Base-by-base conservation (phyloP, 2,329 filamentous ascomycete genomes). In the Monosporascus cannonballus region DNA sequence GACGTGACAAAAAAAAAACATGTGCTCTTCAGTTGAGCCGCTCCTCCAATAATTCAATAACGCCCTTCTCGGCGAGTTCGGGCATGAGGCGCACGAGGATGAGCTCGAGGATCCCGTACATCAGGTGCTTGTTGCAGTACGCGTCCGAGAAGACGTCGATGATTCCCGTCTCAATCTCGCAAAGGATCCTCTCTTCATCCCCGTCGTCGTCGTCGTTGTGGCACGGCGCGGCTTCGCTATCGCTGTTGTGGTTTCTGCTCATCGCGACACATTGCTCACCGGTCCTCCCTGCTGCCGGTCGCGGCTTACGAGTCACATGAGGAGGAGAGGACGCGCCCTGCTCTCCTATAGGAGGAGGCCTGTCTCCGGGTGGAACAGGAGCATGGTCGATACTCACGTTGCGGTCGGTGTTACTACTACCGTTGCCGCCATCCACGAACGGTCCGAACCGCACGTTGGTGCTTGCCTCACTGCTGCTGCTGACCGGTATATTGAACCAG, bases 41-140 rank as follows among this genome's bases (percentile, higher is more conserved):
- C 70, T 91, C 87, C 57, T 83, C 85, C 80, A 88, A 83, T 52
- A 96, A 71, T 63, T 90, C 88, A 51, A 77, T 76, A 30, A 90
- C 80, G 38, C 84, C 83, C 66, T 82, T 84, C 62, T 90, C 87
- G 51, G 78, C 78, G 62, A 97, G 69, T 72, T 99, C 94, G 4
- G 94, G 94, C 65, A 96, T 81, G 56, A 97, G 70, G 58, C 87
- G 83, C 52, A 90, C 81, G n/a, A 96, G 75, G 2, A 96, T 68
- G 53, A 93, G 72, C 72, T 99, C 94, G 36, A 97, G 73, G 47
- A 94, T 76, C 45, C 83, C 78, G 65, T 96, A 96, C 61, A 96
- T 75, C 34, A 97, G 74, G 72, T 96, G 91, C 73, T 92, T 95
- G 72, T 99, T 99, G 71, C 91, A 87, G 72, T 96, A 96, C 49